phyloP scores from a whole-genome alignment of 768 basidiomycete species.

The Lactifluus subvellereus region DNA sequence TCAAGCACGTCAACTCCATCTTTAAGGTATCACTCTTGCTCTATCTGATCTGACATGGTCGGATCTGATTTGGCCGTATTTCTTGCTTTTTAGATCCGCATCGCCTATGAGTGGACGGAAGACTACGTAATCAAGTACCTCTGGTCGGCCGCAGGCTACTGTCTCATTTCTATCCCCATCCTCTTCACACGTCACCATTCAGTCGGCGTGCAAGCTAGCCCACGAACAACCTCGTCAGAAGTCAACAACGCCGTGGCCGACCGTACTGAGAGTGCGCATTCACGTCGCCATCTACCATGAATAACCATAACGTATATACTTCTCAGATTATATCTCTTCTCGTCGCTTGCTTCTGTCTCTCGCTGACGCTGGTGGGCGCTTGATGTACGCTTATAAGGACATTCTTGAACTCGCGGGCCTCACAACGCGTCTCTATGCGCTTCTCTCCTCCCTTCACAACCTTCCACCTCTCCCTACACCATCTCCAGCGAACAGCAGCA shows the following conservation, averaged over 20 bases:
- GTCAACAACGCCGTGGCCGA: slow-evolving; percentile 38
- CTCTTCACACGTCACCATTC: slow-evolving; percentile 55
- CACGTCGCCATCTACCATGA: not conserved
- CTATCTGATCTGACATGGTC: not conserved
- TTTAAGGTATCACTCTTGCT: slow-evolving; percentile 55
- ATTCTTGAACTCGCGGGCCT: slow-evolving; percentile 91
- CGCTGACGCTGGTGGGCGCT: slow-evolving; percentile 91
- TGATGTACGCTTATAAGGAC: slow-evolving; percentile 98
- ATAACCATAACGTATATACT: not conserved
- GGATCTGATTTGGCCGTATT: not conserved
- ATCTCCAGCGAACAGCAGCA: slow-evolving; percentile 29
- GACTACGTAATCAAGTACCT: slow-evolving; percentile 96
- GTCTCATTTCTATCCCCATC: slow-evolving; percentile 85
- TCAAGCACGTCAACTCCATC: slow-evolving; percentile 86
- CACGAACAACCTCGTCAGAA: not conserved
- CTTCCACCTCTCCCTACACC: slow-evolving; percentile 48
- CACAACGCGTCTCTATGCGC: slow-evolving; percentile 82
- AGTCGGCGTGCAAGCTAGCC: slow-evolving; percentile 26
- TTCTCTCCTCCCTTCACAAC: slow-evolving; percentile 80
- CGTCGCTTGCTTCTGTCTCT: slow-evolving; percentile 85
- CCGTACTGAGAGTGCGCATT: slow-evolving; percentile 42
- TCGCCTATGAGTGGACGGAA: slow-evolving; percentile 93
- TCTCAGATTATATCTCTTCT: slow-evolving; percentile 82
- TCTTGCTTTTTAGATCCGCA: slow-evolving; percentile 54
- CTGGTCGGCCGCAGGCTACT: slow-evolving; percentile 92